Percentiles rank a stretch among this genome's conserved stretches.
Conservation (phyloP, 176 grass and related monocot species). For the Ananas comosus region DNA sequence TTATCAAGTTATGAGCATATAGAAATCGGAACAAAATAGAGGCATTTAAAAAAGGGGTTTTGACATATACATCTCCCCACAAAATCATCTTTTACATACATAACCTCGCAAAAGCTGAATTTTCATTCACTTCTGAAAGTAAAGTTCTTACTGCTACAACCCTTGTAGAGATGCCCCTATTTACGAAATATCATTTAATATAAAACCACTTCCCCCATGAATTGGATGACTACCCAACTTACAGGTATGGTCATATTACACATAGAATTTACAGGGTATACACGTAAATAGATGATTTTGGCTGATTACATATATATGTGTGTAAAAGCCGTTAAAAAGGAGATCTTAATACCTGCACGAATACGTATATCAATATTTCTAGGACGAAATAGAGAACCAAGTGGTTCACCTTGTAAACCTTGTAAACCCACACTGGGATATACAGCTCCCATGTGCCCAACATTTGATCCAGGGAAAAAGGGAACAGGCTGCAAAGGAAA, state of each 20-base stretch:
- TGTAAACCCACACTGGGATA: conserved; percentile 42
- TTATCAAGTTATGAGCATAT: conserved; percentile 16
- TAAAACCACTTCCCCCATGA: too few relatives aligned
- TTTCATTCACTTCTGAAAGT: too few relatives aligned
- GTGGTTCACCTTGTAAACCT: conserved; percentile 34
- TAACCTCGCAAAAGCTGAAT: too few relatives aligned
- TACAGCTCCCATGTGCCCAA: conserved; percentile 54
- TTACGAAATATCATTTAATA: too few relatives aligned
- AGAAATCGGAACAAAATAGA: conserved; percentile 4
- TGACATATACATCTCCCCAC: too few relatives aligned
- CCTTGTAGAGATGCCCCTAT: too few relatives aligned
- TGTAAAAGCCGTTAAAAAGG: conserved; percentile 6
- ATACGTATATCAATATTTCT: conserved; percentile 72
- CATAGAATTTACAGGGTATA: not conserved
- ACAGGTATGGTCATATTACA: too few relatives aligned
- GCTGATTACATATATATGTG: not conserved
- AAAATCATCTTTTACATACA: too few relatives aligned
- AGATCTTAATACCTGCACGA: conserved; percentile 44
- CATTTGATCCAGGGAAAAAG: conserved; percentile 62
- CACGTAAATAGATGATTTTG: not conserved
- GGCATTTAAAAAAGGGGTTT: not conserved
- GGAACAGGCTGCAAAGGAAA: conserved; percentile 78
- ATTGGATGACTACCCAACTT: too few relatives aligned
- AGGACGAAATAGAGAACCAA: conserved; percentile 38
- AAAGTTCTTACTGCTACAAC: too few relatives aligned